These are phyloP conservation scores for Neoboletus subvelutipes DNA, from an alignment of 768 basidiomycete genomes.

Conservation along the genomic window DNA sequence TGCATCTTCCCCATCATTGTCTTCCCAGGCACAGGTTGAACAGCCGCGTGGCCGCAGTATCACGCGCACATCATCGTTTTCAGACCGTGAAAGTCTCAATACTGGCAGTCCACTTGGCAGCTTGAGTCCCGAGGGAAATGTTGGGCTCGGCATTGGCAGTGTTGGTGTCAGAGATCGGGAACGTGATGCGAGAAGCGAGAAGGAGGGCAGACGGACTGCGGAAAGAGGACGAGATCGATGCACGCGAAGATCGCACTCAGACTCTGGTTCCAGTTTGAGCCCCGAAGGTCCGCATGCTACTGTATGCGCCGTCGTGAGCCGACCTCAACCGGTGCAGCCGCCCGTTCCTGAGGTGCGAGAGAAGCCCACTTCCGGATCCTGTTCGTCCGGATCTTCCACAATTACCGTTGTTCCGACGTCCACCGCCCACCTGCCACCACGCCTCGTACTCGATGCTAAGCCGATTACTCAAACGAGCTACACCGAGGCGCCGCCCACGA, in stretches of 20 bases:
- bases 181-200: slow-evolving; percentile 20
- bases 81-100: slow-evolving; percentile 45
- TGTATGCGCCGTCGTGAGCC: slow-evolving; percentile 1
- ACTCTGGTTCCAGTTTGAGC: slow-evolving; percentile 38
- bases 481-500: slow-evolving; percentile 16
- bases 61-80: slow-evolving; percentile 55
- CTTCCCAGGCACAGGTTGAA: slow-evolving; percentile 33
- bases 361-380: slow-evolving; percentile 19
- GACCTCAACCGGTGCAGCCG: slow-evolving; percentile 6
- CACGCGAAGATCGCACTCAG: slow-evolving; percentile 26
- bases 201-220: slow-evolving; percentile 27
- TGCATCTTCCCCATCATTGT: slow-evolving; percentile 35
- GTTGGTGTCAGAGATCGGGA: slow-evolving; percentile 37
- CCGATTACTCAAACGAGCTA: slow-evolving; percentile 29
- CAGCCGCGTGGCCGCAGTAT: slow-evolving; percentile 51
- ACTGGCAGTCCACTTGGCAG: slow-evolving; percentile 38
- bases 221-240: slow-evolving; percentile 33
- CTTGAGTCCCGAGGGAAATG: slow-evolving; percentile 39
- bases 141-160: slow-evolving; percentile 31
- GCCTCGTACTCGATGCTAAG: slow-evolving; percentile 30
- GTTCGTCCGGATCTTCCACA: slow-evolving; percentile 30
- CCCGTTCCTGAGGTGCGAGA: slow-evolving; percentile 15
- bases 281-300: slow-evolving; percentile 24
- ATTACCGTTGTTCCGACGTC: slow-evolving; percentile 12
- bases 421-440: slow-evolving; percentile 23